Conservation (phyloP, 345 rosid genomes). For the Gossypium sturtianum region DNA sequence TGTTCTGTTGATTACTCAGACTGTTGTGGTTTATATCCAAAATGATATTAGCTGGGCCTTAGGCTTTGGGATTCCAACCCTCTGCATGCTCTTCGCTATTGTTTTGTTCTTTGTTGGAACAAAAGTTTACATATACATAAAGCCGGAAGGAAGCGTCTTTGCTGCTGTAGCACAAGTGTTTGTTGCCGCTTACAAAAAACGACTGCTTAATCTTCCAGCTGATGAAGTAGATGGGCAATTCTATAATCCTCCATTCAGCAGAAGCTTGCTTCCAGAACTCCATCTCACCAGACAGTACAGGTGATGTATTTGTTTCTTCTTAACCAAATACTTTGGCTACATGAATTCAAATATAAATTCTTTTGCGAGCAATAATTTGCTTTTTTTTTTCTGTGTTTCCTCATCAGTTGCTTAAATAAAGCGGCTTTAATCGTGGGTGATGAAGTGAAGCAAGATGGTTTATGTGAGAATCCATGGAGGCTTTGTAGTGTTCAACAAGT, state of each 20-base stretch:
- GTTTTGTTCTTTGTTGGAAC: slow-evolving; percentile 48
- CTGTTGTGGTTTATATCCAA: slow-evolving; percentile 69
- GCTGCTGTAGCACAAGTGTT: slow-evolving; percentile 45
- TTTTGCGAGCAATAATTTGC: too few relatives aligned
- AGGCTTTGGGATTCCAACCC: slow-evolving; percentile 71
- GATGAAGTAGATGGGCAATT: slow-evolving; percentile 13
- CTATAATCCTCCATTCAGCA: slow-evolving; percentile 34
- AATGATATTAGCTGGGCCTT: slow-evolving; percentile 66
- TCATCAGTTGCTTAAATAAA: slow-evolving; percentile 37
- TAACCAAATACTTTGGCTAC: background rate
- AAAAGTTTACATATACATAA: slow-evolving; percentile 45
- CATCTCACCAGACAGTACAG: slow-evolving; percentile 45
- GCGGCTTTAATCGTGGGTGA: slow-evolving; percentile 31
- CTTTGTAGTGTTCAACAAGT: slow-evolving; percentile 33
- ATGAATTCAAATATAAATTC: background rate
- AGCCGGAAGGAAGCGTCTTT: slow-evolving; percentile 63
- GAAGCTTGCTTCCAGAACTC: slow-evolving; percentile 19
- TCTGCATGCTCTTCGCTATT: slow-evolving; percentile 42
- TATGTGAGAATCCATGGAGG: slow-evolving; percentile 23
- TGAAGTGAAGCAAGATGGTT: slow-evolving; percentile 19
- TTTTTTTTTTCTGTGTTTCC: background rate
- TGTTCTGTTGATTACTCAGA: slow-evolving; percentile 42
- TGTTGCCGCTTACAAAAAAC: slow-evolving; percentile 49
- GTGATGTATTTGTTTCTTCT: slow-evolving; percentile 21
- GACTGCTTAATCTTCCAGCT: slow-evolving; percentile 27